A percentile compares a stretch with the other conserved stretches of the same genome.
phyloP scores from a whole-genome alignment of 1,139 yeast genomes.

The Geotrichum aggregatum region DNA sequence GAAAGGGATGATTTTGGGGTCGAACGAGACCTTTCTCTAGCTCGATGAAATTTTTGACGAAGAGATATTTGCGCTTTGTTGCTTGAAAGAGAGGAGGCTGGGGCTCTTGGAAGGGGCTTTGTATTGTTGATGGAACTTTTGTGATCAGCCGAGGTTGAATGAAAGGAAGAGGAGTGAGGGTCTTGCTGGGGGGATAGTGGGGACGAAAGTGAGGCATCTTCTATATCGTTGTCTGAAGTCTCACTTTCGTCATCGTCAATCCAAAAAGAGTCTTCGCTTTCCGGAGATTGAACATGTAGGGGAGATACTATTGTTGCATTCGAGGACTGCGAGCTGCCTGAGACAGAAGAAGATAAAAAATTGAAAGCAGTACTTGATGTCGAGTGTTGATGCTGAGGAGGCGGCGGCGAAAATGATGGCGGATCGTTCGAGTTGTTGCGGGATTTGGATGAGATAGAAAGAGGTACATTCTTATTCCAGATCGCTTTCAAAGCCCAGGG shows the following conservation, averaged over 20 bases:
- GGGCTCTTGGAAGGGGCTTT: too few species aligned
- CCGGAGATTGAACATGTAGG: not conserved
- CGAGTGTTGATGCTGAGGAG: not conserved
- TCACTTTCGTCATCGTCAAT: not conserved
- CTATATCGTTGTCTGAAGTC: too few species aligned
- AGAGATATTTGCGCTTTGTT: not conserved
- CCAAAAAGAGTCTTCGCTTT: not conserved
- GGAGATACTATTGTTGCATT: not conserved
- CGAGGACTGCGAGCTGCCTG: not conserved
- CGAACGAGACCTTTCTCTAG: not conserved
- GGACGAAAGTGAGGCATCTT: not conserved
- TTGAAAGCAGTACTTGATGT: not conserved
- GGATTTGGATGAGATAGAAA: not conserved
- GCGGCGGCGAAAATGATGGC: not conserved
- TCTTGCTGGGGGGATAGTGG: too few species aligned
- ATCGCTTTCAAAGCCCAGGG: conserved; percentile 40
- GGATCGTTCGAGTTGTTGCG: not conserved
- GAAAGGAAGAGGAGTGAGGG: not conserved
- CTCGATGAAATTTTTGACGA: not conserved
- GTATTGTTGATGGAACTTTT: too few species aligned
- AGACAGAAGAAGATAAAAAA: not conserved
- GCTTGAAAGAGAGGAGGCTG: not conserved
- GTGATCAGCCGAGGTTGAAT: not conserved
- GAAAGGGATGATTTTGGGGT: not conserved
- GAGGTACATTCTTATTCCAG: conserved; percentile 28